Conservation (phyloP, 176 grass and related monocot species). For the Cymbopogon citratus region DNA sequence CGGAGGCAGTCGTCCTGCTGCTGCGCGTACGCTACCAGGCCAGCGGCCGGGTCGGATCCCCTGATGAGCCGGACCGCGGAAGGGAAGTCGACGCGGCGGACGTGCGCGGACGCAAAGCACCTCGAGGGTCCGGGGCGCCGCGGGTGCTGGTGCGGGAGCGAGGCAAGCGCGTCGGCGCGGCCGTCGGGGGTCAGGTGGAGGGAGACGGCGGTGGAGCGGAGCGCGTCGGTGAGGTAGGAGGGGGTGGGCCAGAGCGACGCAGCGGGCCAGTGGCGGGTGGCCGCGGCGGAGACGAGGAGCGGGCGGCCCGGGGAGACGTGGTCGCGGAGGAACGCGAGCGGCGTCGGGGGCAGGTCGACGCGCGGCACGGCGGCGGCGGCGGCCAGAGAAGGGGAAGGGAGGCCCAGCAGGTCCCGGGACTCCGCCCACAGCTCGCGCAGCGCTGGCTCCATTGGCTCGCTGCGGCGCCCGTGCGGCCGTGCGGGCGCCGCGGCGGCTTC, state of each 20-base stretch:
- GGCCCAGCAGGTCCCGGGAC: conserved; percentile 62
- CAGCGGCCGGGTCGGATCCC: conserved; percentile 31
- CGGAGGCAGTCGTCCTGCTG: conserved; percentile 95
- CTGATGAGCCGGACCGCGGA: conserved; percentile 45
- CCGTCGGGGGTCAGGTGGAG: conserved; percentile 84
- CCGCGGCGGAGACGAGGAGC: conserved; percentile 60
- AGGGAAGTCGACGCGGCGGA: conserved; percentile 59
- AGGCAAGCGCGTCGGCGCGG: conserved; percentile 66
- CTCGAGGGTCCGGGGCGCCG: neutral
- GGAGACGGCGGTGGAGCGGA: conserved; percentile 56
- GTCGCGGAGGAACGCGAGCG: conserved; percentile 75
- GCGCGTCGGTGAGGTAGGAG: conserved; percentile 59
- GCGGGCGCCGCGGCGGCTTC: neutral
- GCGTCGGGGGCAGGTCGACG: conserved; percentile 46
- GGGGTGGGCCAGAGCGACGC: conserved; percentile 59
- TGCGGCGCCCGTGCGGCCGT: neutral
- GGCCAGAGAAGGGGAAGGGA: neutral
- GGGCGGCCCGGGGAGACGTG: conserved; percentile 70
- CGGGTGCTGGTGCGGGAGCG: conserved; percentile 25
- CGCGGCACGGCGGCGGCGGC: conserved; percentile 31
- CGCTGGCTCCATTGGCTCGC: conserved; percentile 45
- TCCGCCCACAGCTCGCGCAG: conserved; percentile 73
- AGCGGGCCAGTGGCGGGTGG: conserved; percentile 77
- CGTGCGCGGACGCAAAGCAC: conserved; percentile 73
- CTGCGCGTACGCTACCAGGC: conserved; percentile 71